Percentiles rank a stretch among this genome's conserved stretches.
Conservation (phyloP, 192 early-diverging fungal species). For the Ramicandelaber brevisporus region DNA sequence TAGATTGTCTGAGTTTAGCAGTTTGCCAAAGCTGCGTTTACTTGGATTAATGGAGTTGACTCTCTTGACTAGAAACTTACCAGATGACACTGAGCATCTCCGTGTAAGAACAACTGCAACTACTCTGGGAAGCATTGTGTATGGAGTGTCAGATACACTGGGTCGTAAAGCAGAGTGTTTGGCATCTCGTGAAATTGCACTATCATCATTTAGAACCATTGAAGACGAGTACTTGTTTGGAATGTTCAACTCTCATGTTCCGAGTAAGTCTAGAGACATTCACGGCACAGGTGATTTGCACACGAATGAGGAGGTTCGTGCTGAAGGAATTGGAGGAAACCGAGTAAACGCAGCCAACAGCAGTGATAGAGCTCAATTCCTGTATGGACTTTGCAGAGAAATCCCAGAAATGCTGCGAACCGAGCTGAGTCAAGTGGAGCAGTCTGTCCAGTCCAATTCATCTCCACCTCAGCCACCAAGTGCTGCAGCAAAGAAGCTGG, state of each 20-base stretch:
- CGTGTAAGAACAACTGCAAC: conserved; percentile 63
- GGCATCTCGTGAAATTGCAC: conserved; percentile 63
- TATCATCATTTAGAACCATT: conserved; percentile 54
- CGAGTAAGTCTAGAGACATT: conserved; percentile 18
- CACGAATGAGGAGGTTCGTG: conserved; percentile 45
- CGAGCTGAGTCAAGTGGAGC: too few species aligned
- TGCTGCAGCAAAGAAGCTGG: too few species aligned
- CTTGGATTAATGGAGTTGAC: conserved; percentile 84
- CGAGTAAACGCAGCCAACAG: too few species aligned
- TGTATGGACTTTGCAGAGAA: too few species aligned
- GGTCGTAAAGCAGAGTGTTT: conserved; percentile 39
- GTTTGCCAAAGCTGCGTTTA: conserved; percentile 46
- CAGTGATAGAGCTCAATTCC: too few species aligned
- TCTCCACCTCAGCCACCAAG: too few species aligned
- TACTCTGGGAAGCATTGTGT: conserved; percentile 55
- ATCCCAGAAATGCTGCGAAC: too few species aligned
- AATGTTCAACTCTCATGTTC: conserved; percentile 49
- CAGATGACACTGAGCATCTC: conserved; percentile 56
- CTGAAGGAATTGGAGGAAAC: too few species aligned
- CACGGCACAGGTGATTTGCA: too few species aligned
- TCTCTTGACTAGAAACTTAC: conserved; percentile 41
- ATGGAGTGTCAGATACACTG: conserved; percentile 67
- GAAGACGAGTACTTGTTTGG: conserved; percentile 79
- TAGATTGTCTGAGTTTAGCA: conserved; percentile 52
- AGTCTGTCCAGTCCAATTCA: too few species aligned